Percentiles rank a stretch among this genome's conserved stretches.
These are phyloP conservation scores for Mucor sp. DNA, from an alignment of 371 early-diverging fungal species.

Conservation along the genomic window DNA sequence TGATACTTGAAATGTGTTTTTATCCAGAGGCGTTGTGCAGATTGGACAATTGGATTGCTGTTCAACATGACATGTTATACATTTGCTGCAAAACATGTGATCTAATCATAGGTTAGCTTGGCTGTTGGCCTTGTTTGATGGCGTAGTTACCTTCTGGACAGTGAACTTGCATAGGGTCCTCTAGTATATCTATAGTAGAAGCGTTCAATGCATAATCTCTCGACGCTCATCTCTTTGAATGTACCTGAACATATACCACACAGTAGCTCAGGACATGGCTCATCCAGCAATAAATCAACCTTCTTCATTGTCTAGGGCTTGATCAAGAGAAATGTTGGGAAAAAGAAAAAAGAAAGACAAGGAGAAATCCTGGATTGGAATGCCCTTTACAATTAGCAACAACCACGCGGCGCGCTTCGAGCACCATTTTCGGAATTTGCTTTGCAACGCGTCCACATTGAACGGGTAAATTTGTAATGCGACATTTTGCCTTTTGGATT, in stretches of 20 bases:
- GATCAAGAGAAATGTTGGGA: not conserved
- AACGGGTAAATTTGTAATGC: not conserved
- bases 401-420: constrained; percentile 5
- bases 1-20: constrained; percentile 37
- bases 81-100: constrained; percentile 50
- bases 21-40: constrained; percentile 29
- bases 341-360: constrained; percentile 15
- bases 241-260: constrained; percentile 52
- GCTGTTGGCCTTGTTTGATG: not conserved
- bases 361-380: not conserved
- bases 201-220: not conserved
- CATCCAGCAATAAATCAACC: constrained; percentile 38
- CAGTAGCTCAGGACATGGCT: constrained; percentile 46
- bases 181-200: constrained; percentile 38
- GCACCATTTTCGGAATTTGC: not conserved
- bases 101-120: constrained; percentile 21
- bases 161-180: constrained; percentile 54
- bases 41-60: constrained; percentile 31
- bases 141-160: constrained; percentile 51
- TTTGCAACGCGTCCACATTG: not conserved
- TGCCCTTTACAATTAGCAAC: not conserved
- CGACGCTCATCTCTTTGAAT: not conserved
- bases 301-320: constrained; percentile 18
- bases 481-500: not conserved
- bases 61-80: constrained; percentile 40